Conservation (phyloP, 176 grass and related monocot genomes). For the Guadua angustifolia region DNA sequence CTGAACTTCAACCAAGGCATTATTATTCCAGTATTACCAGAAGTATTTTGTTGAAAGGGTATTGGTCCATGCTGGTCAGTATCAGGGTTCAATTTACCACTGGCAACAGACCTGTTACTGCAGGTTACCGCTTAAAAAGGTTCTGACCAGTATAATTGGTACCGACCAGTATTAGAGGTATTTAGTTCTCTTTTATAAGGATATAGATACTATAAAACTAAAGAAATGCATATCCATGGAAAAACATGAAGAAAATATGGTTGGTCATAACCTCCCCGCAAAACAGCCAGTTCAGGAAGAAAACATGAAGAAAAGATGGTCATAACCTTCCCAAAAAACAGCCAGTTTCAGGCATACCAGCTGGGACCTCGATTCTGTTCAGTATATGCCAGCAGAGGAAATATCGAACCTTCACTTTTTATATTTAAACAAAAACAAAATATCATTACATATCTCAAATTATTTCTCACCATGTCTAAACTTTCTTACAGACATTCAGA, state of each 20-base stretch:
- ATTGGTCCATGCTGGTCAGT: neutral
- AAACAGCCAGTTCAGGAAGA: neutral
- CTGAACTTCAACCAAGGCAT: neutral
- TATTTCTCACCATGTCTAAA: constrained; percentile 11
- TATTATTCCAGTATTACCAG: neutral
- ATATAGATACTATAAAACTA: constrained; percentile 1
- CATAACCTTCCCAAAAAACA: neutral
- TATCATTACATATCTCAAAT: neutral
- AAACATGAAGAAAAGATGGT: neutral
- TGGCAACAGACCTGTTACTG: neutral
- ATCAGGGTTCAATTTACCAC: neutral
- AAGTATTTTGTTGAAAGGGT: neutral
- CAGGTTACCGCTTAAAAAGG: neutral
- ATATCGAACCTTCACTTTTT: neutral
- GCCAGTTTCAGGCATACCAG: neutral
- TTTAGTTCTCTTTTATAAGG: neutral
- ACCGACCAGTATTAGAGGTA: neutral
- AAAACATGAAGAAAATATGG: neutral
- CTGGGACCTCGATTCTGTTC: neutral
- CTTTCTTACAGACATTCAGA: constrained; percentile 48
- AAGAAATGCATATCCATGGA: neutral
- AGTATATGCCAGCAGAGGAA: neutral
- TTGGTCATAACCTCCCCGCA: neutral
- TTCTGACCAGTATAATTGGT: neutral
- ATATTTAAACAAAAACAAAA: constrained; percentile 21